Base-by-base conservation (phyloP, 2,329 filamentous ascomycete species). In the Hymenoscyphus infarciens region DNA sequence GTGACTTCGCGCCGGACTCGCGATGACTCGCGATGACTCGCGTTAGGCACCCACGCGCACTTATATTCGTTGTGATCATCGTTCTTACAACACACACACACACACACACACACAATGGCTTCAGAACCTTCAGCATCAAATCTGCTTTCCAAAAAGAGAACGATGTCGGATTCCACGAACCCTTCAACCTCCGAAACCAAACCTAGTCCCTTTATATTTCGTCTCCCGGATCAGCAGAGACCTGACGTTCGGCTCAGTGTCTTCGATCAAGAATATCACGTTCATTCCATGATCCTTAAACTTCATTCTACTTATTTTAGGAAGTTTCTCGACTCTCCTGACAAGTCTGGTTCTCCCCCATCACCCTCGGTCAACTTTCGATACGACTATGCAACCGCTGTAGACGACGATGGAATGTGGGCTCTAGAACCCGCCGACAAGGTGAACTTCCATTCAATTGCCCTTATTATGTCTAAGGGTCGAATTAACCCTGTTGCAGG, bases 251-350 rank as follows among this genome's bases (percentile, higher is more conserved):
- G 60, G 8, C 13, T 66, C 5, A 22, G 11, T 7, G 63, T 63
- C 8, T 62, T 63, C 29, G 29, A 29, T 16, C n/a, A 61, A 33
- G 59, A 35, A 19, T 60, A 58, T 58, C 61, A 67, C 61, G 61
- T 66, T 56, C 64, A 63, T 35, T 64, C 64, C 2, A 42, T 55
- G 1, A 31, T 66, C 10, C 19, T 65, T 3, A 63, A 63, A 45
- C 59, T 66, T 1, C 10, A 66, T 16, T 63, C 63, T 2, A 52
- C 27, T n/a, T 63, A 61, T 16, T 63, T 66, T 19, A 53, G 61
- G 10, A 45, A 52, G 49, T 62, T 64, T 42, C 19, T 64, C 3
- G 58, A 65, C 27, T 54, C 56, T 33, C 16, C 31, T 22, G 55
- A 61, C n/a, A 54, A 61, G 15, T 7, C 27, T 22, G 27, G 27